Conservation (phyloP, 306 rosid genomes). For the Trifolium subterraneum region DNA sequence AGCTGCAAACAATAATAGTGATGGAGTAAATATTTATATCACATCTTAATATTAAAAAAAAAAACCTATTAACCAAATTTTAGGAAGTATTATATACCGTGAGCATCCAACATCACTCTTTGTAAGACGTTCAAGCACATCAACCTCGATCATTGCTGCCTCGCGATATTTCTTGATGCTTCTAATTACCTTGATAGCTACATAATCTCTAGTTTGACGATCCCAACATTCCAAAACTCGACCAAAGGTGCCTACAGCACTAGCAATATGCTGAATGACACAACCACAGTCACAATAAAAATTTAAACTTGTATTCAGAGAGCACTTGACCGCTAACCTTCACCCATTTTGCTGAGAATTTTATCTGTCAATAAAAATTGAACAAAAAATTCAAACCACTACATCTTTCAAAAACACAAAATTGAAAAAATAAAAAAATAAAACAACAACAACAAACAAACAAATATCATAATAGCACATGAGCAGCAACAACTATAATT, state of each 20-base stretch:
- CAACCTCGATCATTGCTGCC: slow-evolving; percentile 95
- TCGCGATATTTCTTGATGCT: slow-evolving; percentile 88
- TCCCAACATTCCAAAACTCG: slow-evolving; percentile 99
- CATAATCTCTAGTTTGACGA: slow-evolving; percentile 81
- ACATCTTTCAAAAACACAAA: not conserved
- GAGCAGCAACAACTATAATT: not conserved
- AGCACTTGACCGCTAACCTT: slow-evolving; percentile 97
- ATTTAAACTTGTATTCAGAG: slow-evolving; percentile 80
- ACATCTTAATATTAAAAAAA: slow-evolving; percentile 27
- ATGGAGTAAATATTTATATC: slow-evolving; percentile 29
- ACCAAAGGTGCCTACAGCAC: slow-evolving; percentile 99
- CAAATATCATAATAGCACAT: not conserved
- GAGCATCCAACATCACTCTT: slow-evolving; percentile 68
- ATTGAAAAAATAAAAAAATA: not conserved
- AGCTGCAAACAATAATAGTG: slow-evolving; percentile 59
- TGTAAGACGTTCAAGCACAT: slow-evolving; percentile 71
- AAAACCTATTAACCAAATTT: slow-evolving; percentile 33
- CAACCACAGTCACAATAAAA: slow-evolving; percentile 74
- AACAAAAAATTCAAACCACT: slow-evolving; percentile 6
- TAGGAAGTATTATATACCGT: slow-evolving; percentile 52
- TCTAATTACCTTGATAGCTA: slow-evolving; percentile 89
- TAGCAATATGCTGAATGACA: slow-evolving; percentile 93
- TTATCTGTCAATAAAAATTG: slow-evolving; percentile 64
- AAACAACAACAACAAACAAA: not conserved
- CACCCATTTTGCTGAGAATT: slow-evolving; percentile 96